Percentiles rank a stretch among this genome's conserved stretches.
These are phyloP conservation scores for Nitzschia sp. DNA, from an alignment of 108 stramenopile genomes.

Conservation along the genomic window DNA sequence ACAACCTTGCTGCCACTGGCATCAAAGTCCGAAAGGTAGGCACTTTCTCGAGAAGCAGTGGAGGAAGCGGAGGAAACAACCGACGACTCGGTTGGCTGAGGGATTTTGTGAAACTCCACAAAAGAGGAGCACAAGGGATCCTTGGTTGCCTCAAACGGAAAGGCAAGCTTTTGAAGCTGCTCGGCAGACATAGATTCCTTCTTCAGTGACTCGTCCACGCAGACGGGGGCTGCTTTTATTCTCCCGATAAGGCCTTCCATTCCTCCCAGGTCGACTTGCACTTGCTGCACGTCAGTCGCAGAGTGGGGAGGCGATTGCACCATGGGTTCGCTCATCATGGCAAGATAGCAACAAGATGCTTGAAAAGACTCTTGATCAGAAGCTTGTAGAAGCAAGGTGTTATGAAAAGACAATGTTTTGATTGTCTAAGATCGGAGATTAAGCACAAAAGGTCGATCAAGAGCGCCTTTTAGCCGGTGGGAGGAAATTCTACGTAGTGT, in stretches of 20 bases:
- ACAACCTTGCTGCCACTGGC: conserved; percentile 6
- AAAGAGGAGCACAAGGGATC: not conserved
- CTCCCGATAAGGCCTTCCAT: conserved; percentile 26
- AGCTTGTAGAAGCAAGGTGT: no score
- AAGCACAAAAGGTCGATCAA: no score
- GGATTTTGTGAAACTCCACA: not conserved
- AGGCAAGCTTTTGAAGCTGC: conserved; percentile 31
- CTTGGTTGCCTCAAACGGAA: conserved; percentile 17
- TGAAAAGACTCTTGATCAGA: no score
- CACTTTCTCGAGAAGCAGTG: conserved; percentile 43
- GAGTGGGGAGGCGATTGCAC: not conserved
- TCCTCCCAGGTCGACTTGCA: conserved; percentile 33
- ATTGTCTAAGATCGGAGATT: no score
- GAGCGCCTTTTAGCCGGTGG: no score
- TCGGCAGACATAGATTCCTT: conserved; percentile 36
- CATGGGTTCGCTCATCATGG: not conserved
- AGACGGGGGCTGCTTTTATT: conserved; percentile 34
- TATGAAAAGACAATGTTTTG: no score
- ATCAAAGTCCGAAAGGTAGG: conserved; percentile 7
- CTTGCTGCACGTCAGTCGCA: not conserved
- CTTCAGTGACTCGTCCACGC: conserved; percentile 23
- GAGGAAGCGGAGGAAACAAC: conserved; percentile 51
- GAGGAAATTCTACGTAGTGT: no score
- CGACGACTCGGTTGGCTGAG: conserved; percentile 14
- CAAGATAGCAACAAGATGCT: no score